Conservation (phyloP, 116 monocot genomes). For the Papilionanthe hybrid region DNA sequence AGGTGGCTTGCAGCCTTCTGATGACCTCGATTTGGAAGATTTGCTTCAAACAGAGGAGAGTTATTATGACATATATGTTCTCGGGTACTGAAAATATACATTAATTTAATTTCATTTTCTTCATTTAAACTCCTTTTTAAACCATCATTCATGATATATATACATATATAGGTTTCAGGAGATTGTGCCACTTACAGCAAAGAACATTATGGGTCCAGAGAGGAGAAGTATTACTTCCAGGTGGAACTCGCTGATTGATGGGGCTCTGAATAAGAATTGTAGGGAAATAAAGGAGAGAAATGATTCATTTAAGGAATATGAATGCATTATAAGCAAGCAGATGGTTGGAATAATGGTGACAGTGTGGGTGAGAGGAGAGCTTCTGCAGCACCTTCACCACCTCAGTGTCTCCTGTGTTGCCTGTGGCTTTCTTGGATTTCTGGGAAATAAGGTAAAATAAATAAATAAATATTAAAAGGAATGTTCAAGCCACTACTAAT, state of each 20-base stretch:
- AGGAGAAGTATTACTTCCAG: slow-evolving; percentile 29
- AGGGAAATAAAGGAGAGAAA: background rate
- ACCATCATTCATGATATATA: no score
- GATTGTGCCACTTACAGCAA: slow-evolving; percentile 62
- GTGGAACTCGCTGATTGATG: slow-evolving; percentile 63
- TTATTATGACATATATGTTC: slow-evolving; percentile 64
- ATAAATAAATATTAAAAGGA: no score
- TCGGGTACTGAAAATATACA: slow-evolving; percentile 37
- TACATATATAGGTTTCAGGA: slow-evolving; percentile 62
- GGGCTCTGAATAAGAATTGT: slow-evolving; percentile 47
- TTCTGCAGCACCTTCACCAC: slow-evolving; percentile 41
- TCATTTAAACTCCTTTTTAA: background rate
- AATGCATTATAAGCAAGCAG: slow-evolving; percentile 74
- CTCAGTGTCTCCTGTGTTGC: slow-evolving; percentile 60
- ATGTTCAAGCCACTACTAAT: no score
- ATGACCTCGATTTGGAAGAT: slow-evolving; percentile 55
- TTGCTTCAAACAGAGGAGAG: slow-evolving; percentile 46
- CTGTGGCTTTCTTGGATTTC: slow-evolving; percentile 74
- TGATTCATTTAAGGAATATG: slow-evolving; percentile 14
- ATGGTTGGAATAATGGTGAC: slow-evolving; percentile 80
- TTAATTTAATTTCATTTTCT: background rate
- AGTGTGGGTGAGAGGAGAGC: slow-evolving; percentile 65
- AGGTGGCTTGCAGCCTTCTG: slow-evolving; percentile 48
- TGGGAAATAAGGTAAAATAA: slow-evolving; percentile 71
- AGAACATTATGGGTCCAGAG: slow-evolving; percentile 55